Conservation (phyloP, 2,329 filamentous ascomycete species). For the Alternaria metachromatica region DNA sequence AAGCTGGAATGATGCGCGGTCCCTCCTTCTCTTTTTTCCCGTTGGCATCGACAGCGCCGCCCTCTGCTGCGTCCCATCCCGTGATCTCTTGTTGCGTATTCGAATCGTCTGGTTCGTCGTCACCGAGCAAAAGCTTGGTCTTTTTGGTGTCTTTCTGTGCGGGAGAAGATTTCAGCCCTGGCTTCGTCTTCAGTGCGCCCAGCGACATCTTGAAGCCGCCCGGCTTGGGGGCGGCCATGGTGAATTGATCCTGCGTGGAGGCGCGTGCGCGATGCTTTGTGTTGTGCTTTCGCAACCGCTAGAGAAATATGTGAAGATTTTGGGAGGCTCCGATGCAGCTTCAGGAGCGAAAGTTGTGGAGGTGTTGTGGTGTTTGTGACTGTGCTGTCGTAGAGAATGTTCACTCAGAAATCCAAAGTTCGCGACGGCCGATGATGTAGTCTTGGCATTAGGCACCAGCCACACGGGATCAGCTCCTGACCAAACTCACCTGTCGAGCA, state of each 20-base stretch:
- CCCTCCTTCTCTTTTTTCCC: constrained; percentile 50
- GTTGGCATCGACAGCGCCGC: constrained; percentile 54
- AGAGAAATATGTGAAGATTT: not conserved
- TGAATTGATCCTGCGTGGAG: constrained; percentile 22
- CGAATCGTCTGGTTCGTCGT: constrained; percentile 40
- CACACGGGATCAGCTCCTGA: not conserved
- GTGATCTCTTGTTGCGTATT: constrained; percentile 54
- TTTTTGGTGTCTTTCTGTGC: constrained; percentile 32
- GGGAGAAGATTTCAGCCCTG: constrained; percentile 29
- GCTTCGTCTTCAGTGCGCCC: constrained; percentile 36
- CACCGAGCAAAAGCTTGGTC: constrained; percentile 36
- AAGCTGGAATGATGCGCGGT: constrained; percentile 64
- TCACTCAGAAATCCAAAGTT: constrained; percentile 20
- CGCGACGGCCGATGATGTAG: constrained; percentile 33
- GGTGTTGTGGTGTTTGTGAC: not conserved
- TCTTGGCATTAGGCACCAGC: constrained; percentile 20
- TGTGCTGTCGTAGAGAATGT: constrained; percentile 1
- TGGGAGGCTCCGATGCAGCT: not conserved
- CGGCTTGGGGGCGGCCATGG: constrained; percentile 40
- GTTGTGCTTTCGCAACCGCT: not conserved
- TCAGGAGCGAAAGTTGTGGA: not conserved
- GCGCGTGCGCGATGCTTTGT: constrained; percentile 1
- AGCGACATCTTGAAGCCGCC: constrained; percentile 48
- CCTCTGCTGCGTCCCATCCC: constrained; percentile 60
- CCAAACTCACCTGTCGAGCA: not conserved